Conservation (phyloP, 2,329 filamentous ascomycete species). For the Chlorencoelia australis region DNA sequence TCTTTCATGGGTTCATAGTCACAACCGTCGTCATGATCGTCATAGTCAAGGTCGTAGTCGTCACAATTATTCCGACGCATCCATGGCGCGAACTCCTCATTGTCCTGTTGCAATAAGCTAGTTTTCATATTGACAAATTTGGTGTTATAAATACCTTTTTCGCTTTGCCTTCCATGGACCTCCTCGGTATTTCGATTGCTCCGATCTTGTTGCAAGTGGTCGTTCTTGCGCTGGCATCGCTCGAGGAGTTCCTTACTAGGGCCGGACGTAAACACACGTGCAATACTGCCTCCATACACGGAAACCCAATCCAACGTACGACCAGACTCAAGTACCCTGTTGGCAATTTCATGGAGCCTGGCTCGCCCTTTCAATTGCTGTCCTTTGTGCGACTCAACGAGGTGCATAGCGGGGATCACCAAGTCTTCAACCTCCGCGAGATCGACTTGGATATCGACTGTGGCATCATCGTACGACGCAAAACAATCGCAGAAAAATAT, state of each 20-base stretch:
- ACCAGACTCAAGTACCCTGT: background rate
- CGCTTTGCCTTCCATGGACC: background rate
- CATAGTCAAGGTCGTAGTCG: no score
- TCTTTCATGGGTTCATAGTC: no score
- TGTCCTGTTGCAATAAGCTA: background rate
- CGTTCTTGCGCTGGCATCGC: background rate
- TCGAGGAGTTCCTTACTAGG: background rate
- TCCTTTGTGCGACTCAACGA: background rate
- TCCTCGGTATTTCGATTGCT: background rate
- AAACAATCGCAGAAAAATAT: no score
- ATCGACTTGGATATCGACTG: no score
- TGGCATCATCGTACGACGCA: no score
- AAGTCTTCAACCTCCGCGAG: background rate
- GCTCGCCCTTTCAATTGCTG: background rate
- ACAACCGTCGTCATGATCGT: no score
- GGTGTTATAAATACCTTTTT: background rate
- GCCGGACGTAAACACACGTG: background rate
- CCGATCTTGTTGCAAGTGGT: background rate
- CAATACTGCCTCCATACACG: background rate
- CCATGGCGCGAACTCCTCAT: background rate
- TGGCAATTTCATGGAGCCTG: background rate
- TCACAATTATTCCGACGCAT: no score
- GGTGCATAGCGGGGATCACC: background rate
- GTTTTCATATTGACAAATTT: background rate
- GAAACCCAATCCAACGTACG: background rate